Evolutionary conservation across 305 asterid genomes (phyloP).

Genomic region (Solanum hybrid): DNA sequence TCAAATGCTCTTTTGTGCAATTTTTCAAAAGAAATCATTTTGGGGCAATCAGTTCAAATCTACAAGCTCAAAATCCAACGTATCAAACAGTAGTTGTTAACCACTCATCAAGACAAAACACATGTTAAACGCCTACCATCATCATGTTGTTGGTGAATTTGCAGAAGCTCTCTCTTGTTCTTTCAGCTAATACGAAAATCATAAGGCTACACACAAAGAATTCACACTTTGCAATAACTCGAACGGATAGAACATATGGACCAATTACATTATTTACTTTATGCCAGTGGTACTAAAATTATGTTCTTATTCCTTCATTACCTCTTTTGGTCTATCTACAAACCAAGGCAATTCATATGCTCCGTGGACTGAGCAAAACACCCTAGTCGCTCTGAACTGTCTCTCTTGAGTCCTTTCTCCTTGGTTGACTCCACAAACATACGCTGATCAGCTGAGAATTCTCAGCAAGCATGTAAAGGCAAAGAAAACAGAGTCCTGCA

Average conservation of each 20-base stretch:
- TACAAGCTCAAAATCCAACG: not conserved
- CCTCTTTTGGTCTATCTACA: not conserved
- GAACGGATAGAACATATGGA: not conserved
- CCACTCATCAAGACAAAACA: not conserved
- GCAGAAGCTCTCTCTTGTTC: not conserved
- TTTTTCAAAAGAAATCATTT: not conserved
- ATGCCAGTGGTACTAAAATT: not conserved
- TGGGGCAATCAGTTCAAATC: not conserved
- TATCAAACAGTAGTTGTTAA: not conserved
- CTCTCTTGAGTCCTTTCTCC: constrained; percentile 38
- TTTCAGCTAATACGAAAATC: not conserved
- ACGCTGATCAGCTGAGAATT: constrained; percentile 32
- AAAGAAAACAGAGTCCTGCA: constrained; percentile 78
- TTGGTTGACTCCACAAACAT: constrained; percentile 28
- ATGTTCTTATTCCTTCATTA: not conserved
- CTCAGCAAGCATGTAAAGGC: constrained; percentile 52
- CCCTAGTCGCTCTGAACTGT: constrained; percentile 30
- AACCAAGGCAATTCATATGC: not conserved
- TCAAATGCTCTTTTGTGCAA: not conserved
- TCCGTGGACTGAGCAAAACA: not conserved
- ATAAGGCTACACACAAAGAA: not conserved
- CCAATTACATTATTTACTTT: not conserved
- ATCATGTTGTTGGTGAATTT: not conserved
- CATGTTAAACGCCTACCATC: not conserved
- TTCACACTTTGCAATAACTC: not conserved